These are phyloP conservation scores for Calonectria pseudoreteaudii DNA, from an alignment of 2,329 filamentous ascomycete genomes.

Conservation along the genomic window DNA sequence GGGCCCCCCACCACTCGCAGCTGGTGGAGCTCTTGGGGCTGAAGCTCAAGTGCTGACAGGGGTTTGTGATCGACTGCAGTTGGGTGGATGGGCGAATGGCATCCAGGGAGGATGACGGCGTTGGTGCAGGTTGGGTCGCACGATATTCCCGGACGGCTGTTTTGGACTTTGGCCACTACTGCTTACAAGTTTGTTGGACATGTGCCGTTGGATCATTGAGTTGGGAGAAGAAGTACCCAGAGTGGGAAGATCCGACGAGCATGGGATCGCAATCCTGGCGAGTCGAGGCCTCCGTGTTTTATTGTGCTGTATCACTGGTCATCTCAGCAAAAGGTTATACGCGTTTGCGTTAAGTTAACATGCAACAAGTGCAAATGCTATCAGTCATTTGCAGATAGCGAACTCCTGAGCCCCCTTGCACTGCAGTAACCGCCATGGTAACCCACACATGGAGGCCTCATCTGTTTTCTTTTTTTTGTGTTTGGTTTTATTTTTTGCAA, in stretches of 20 bases:
- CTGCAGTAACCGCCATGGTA: neutral
- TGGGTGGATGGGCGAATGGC: slow-evolving; percentile 1
- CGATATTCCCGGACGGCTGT: neutral
- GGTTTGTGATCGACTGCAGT: neutral
- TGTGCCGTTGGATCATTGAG: neutral
- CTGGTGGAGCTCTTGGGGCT: neutral
- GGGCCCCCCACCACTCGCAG: neutral
- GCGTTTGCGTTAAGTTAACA: neutral
- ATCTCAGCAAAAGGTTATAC: neutral
- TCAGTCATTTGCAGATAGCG: neutral
- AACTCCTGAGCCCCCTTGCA: neutral
- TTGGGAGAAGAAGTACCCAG: neutral
- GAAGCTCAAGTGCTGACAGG: neutral
- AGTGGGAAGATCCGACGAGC: neutral
- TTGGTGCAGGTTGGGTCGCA: neutral
- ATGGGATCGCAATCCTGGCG: neutral
- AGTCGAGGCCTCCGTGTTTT: neutral
- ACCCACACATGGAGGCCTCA: neutral
- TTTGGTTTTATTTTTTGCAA: neutral
- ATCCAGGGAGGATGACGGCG: slow-evolving; percentile 1
- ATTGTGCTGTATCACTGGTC: neutral
- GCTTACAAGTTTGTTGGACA: neutral
- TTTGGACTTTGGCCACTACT: neutral
- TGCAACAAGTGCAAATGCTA: neutral
- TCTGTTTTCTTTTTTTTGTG: no score